phyloP scores from a whole-genome alignment of 2,329 filamentous ascomycete species.

The Exophiala aquamarina region DNA sequence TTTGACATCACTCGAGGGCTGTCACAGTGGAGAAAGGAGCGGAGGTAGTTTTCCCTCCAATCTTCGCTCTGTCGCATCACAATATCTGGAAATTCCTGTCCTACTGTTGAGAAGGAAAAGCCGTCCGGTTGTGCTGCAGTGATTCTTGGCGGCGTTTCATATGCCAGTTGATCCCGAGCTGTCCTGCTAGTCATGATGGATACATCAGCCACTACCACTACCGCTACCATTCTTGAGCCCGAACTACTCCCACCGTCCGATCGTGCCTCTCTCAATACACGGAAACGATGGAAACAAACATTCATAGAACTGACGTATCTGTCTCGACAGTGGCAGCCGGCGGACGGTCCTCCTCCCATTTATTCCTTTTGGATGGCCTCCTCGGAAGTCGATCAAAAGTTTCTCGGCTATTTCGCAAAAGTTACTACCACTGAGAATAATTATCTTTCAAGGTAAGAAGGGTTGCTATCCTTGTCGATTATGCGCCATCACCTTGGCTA shows the following conservation, averaged over 20 bases:
- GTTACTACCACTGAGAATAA: conserved; percentile 75
- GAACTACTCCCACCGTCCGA: no score
- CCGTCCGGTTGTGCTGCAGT: neutral
- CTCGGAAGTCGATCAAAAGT: conserved; percentile 96
- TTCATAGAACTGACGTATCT: conserved; percentile 34
- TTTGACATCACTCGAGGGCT: no score
- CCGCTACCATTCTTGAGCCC: no score
- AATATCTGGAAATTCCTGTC: neutral
- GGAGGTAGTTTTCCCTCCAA: conserved; percentile 4
- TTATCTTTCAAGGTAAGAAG: conserved; percentile 67
- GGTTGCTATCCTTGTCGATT: no score
- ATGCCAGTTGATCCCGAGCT: neutral
- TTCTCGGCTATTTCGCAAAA: conserved; percentile 83
- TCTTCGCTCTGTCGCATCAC: conserved; percentile 2
- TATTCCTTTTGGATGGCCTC: conserved; percentile 73
- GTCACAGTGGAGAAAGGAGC: neutral
- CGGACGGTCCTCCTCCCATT: conserved; percentile 31
- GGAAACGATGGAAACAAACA: conserved; percentile 19
- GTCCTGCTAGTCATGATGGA: no score
- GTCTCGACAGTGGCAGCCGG: conserved; percentile 30
- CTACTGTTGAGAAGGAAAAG: neutral
- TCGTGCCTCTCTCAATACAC: neutral
- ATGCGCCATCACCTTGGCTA: no score
- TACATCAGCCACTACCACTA: no score
- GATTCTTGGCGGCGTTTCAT: conserved; percentile 3